phyloP scores from a whole-genome alignment of 1,284 basidiomycete genomes.

The Cutaneotrichosporon mucoides region DNA sequence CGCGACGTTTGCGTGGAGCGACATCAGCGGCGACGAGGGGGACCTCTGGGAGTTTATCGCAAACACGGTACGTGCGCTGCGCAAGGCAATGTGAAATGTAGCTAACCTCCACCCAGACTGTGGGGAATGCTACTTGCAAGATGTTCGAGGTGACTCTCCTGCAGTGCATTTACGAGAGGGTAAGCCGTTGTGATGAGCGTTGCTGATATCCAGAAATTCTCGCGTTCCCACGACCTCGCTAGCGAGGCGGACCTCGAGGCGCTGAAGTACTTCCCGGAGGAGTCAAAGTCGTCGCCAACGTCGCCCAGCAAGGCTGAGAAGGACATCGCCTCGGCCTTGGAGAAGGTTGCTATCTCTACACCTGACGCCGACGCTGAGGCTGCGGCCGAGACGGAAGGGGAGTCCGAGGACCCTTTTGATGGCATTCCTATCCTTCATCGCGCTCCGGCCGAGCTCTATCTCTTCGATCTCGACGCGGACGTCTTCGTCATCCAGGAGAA shows the following conservation, averaged over 20 bases:
- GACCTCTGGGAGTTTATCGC: slow-evolving; percentile 50
- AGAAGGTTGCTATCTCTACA: slow-evolving; percentile 1
- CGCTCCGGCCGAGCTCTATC: slow-evolving; percentile 54
- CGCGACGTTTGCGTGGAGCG: slow-evolving; percentile 80
- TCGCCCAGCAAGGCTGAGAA: slow-evolving; percentile 5
- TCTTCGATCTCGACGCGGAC: slow-evolving; percentile 68
- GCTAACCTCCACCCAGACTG: slow-evolving; percentile 54
- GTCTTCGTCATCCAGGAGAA: slow-evolving; percentile 69
- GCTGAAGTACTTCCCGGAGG: slow-evolving; percentile 55
- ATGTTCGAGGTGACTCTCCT: slow-evolving; percentile 91
- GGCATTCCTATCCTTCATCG: slow-evolving; percentile 44
- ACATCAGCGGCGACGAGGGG: slow-evolving; percentile 57
- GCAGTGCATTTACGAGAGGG: slow-evolving; percentile 81
- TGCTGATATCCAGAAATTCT: slow-evolving; percentile 61
- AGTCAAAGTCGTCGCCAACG: slow-evolving; percentile 3
- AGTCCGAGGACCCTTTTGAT: slow-evolving; percentile 42
- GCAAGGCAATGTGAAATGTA: slow-evolving; percentile 51
- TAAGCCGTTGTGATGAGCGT: slow-evolving; percentile 21
- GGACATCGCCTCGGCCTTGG: neutral
- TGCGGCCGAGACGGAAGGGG: slow-evolving; percentile 8
- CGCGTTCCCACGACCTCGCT: slow-evolving; percentile 64
- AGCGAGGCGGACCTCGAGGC: slow-evolving; percentile 66
- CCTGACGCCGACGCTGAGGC: slow-evolving; percentile 11
- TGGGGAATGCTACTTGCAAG: slow-evolving; percentile 75
- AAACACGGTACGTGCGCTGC: slow-evolving; percentile 34